These are phyloP conservation scores for Candida ovalis DNA, from an alignment of 805 yeast genomes.

Conservation along the genomic window DNA sequence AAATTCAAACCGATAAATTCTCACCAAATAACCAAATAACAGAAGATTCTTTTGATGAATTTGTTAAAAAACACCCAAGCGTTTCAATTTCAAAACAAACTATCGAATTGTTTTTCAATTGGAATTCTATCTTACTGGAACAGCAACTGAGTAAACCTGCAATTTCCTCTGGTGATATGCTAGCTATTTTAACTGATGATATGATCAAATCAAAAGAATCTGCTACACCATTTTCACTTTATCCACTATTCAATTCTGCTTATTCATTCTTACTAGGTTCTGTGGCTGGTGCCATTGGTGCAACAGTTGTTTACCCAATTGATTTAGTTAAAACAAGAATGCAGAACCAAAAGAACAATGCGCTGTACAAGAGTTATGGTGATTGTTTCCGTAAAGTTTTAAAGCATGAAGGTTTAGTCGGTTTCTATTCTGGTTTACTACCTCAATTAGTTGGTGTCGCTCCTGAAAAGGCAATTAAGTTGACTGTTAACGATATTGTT, in stretches of 20 bases:
- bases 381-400: slow-evolving; percentile 85
- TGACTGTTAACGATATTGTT: slow-evolving; percentile 87
- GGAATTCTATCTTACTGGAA: slow-evolving; percentile 31
- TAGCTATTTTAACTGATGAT: slow-evolving; percentile 49
- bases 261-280: slow-evolving; percentile 90
- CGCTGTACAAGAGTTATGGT: slow-evolving; percentile 70
- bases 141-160: slow-evolving; percentile 25
- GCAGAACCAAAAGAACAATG: slow-evolving; percentile 85
- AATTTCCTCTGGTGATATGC: slow-evolving; percentile 28
- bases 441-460: slow-evolving; percentile 97
- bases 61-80: slow-evolving; percentile 16
- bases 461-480: slow-evolving; percentile 95
- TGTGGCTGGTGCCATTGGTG: slow-evolving; percentile 96
- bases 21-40: slow-evolving; percentile 21
- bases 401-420: slow-evolving; percentile 72
- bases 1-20: slow-evolving; percentile 22
- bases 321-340: slow-evolving; percentile 94
- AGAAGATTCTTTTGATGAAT: slow-evolving; percentile 22
- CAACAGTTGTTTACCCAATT: slow-evolving; percentile 96
- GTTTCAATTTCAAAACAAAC: slow-evolving; percentile 23
- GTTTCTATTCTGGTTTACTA: slow-evolving; percentile 87
- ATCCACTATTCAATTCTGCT: slow-evolving; percentile 76
- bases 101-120: slow-evolving; percentile 30
- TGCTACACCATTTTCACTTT: slow-evolving; percentile 38
- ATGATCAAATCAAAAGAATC: slow-evolving; percentile 45